phyloP scores from a whole-genome alignment of 805 yeast species.

The Hanseniaspora valbyensis region DNA sequence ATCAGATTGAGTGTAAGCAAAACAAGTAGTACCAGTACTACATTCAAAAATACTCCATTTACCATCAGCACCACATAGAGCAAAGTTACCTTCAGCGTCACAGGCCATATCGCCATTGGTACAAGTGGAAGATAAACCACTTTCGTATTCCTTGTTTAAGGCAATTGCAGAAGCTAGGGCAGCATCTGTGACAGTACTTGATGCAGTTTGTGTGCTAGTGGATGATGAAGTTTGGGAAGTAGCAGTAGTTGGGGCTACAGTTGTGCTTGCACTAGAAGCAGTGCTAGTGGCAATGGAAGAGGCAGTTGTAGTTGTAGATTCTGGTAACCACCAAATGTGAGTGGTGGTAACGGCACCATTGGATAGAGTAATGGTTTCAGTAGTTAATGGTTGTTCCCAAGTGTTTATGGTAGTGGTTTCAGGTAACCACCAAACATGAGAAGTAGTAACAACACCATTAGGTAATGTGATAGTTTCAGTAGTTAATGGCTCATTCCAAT shows the following conservation, averaged over 20 bases:
- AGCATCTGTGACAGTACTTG: constrained; percentile 8
- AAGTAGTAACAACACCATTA: constrained; percentile 13
- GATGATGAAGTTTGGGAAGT: constrained; percentile 16
- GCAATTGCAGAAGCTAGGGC: constrained; percentile 19
- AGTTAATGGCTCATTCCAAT: constrained; percentile 15
- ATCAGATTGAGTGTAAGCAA: constrained; percentile 36
- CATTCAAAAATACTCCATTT: constrained; percentile 48
- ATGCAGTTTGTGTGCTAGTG: constrained; percentile 6
- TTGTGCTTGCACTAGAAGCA: no score
- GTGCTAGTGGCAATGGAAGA: constrained; percentile 15
- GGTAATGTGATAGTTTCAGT: constrained; percentile 11
- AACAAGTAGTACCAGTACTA: constrained; percentile 55
- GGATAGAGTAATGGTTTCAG: constrained; percentile 10
- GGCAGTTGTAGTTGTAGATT: constrained; percentile 14
- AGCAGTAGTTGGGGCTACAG: constrained; percentile 16
- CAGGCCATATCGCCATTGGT: constrained; percentile 44
- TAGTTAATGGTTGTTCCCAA: constrained; percentile 15
- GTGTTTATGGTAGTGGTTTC: constrained; percentile 10
- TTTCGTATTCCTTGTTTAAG: constrained; percentile 34
- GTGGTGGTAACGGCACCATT: constrained; percentile 14
- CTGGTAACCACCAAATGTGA: constrained; percentile 16
- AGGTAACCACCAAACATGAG: constrained; percentile 16
- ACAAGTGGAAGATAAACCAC: constrained; percentile 32
- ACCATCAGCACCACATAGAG: constrained; percentile 45
- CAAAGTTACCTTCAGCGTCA: constrained; percentile 38